Evolutionary conservation across 805 yeast genomes (phyloP).

Genomic region (Nakazawaea laoshanensis): DNA sequence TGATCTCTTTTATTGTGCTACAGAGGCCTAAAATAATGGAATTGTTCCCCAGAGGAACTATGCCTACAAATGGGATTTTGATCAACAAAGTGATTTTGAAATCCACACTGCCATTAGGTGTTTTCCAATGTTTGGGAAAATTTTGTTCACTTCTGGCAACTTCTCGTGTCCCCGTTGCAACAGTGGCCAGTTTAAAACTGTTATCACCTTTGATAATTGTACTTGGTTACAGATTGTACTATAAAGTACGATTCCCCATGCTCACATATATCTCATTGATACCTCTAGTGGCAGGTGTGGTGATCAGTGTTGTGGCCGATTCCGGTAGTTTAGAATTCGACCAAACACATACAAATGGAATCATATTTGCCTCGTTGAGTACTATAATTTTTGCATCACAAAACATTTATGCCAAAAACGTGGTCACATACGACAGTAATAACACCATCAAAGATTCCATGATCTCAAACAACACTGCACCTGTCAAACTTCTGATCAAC

Average conservation of each 20-base stretch:
- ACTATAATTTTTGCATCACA: slow-evolving; percentile 76
- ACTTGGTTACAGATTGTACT: slow-evolving; percentile 41
- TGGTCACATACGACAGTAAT: slow-evolving; percentile 45
- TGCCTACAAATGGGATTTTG: slow-evolving; percentile 29
- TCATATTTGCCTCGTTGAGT: slow-evolving; percentile 59
- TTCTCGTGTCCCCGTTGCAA: slow-evolving; percentile 55
- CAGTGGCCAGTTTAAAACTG: slow-evolving; percentile 65
- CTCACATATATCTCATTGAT: slow-evolving; percentile 42
- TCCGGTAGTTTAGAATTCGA: too few relatives aligned
- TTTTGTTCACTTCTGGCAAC: slow-evolving; percentile 57
- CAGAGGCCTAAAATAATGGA: slow-evolving; percentile 21
- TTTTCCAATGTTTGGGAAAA: slow-evolving; percentile 60
- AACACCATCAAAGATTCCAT: slow-evolving; percentile 11
- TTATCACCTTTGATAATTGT: slow-evolving; percentile 57
- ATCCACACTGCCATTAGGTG: slow-evolving; percentile 53
- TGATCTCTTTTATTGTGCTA: slow-evolving; percentile 27
- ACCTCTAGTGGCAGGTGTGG: slow-evolving; percentile 46
- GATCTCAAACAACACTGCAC: slow-evolving; percentile 13
- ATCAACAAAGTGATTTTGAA: slow-evolving; percentile 31
- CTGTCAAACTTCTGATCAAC: slow-evolving; percentile 19
- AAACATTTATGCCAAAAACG: slow-evolving; percentile 78
- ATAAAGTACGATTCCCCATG: slow-evolving; percentile 39
- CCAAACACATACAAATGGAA: slow-evolving; percentile 48
- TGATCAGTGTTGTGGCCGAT: slow-evolving; percentile 37
- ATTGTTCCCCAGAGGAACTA: slow-evolving; percentile 45